phyloP scores from a whole-genome alignment of 768 basidiomycete species.

The Agrocybe chaxingu region DNA sequence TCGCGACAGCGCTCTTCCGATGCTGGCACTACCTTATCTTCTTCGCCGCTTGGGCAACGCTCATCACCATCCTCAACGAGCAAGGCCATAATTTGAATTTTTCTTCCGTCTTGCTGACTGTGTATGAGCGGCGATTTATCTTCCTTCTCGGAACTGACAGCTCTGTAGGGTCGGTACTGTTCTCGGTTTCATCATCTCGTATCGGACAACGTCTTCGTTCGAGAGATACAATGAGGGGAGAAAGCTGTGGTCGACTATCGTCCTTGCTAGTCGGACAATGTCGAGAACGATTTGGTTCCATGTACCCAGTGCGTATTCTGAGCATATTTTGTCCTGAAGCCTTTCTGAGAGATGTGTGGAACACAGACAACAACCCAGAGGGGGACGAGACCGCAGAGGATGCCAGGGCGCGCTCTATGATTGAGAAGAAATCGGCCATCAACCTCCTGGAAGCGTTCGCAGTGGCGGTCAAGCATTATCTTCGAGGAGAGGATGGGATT shows the following conservation, averaged over 20 bases:
- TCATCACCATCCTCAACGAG: conserved; percentile 50
- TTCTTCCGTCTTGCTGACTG: conserved; percentile 62
- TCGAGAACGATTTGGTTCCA: conserved; percentile 68
- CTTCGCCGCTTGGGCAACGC: conserved; percentile 60
- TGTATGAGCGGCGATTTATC: conserved; percentile 40
- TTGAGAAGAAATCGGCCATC: conserved; percentile 69
- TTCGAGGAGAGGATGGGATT: conserved; percentile 55
- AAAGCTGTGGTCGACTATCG: conserved; percentile 67
- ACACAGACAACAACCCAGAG: conserved; percentile 19
- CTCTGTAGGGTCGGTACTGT: conserved; percentile 52
- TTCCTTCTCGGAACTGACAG: background rate
- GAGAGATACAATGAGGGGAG: conserved; percentile 78
- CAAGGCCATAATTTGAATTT: conserved; percentile 36
- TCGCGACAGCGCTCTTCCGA: conserved; percentile 45
- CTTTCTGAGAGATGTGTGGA: background rate
- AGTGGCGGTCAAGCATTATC: conserved; percentile 68
- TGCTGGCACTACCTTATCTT: conserved; percentile 71
- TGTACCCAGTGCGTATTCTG: conserved; percentile 43
- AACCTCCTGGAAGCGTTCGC: conserved; percentile 66
- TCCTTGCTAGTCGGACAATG: conserved; percentile 52
- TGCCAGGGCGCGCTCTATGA: conserved; percentile 41
- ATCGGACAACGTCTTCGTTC: conserved; percentile 68
- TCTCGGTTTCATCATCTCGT: conserved; percentile 72
- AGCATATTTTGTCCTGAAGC: background rate
- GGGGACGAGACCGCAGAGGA: conserved; percentile 22